phyloP scores from a whole-genome alignment of 78 protist species.

The Protostelium mycophagum region DNA sequence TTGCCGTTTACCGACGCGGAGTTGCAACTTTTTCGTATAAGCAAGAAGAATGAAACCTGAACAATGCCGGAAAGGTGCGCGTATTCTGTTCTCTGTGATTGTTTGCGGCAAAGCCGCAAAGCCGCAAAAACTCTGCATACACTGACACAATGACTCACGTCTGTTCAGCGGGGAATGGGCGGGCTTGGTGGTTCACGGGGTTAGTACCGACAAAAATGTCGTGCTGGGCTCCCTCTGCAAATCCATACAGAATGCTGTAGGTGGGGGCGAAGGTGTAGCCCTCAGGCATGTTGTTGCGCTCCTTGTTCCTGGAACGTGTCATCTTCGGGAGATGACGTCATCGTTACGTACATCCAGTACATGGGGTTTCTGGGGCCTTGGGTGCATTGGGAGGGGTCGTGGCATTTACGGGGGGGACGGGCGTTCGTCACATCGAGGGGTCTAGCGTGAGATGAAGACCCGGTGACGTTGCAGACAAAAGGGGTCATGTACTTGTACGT shows the following conservation, averaged over 20 bases:
- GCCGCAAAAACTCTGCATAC: too few species aligned
- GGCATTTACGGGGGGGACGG: neutral
- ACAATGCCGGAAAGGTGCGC: too few species aligned
- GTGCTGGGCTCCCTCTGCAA: neutral
- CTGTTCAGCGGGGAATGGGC: too few species aligned
- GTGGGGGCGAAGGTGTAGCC: neutral
- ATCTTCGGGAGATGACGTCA: neutral
- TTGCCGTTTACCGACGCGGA: too few species aligned
- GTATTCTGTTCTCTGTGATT: too few species aligned
- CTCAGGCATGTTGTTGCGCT: neutral
- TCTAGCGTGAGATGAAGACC: neutral
- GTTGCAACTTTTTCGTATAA: too few species aligned
- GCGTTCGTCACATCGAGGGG: neutral
- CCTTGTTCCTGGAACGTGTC: neutral
- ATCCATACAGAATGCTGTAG: neutral
- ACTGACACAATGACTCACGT: too few species aligned
- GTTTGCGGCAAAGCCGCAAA: too few species aligned
- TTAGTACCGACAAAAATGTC: neutral
- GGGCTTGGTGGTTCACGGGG: neutral
- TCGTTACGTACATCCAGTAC: neutral
- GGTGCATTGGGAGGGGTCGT: neutral
- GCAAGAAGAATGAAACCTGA: too few species aligned
- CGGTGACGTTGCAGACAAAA: neutral
- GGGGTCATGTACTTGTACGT: neutral
- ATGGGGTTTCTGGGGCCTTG: neutral